These are phyloP conservation scores for Suillus cothurnatus DNA, from an alignment of 768 basidiomycete genomes.

Conservation along the genomic window DNA sequence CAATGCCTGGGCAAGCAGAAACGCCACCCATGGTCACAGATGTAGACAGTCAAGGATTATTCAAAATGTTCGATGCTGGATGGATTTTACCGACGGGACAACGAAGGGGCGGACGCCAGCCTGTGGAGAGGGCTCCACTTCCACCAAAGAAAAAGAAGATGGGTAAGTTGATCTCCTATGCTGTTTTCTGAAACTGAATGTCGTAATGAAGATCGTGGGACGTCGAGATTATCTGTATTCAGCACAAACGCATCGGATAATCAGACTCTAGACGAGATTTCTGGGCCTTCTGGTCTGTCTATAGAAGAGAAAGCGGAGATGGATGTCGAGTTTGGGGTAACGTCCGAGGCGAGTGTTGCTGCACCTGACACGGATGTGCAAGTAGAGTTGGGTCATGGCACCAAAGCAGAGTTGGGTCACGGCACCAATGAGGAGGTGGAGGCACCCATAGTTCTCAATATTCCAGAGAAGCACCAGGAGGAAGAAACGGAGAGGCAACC, in stretches of 20 bases:
- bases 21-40: constrained; percentile 65
- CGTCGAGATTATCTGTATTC: constrained; percentile 47
- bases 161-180: background rate
- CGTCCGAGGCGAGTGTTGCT: background rate
- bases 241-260: constrained; percentile 52
- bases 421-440: background rate
- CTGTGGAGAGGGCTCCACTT: constrained; percentile 44
- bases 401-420: background rate
- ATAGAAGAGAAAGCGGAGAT: constrained; percentile 20
- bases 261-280: constrained; percentile 34
- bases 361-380: no score
- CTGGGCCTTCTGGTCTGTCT: constrained; percentile 26
- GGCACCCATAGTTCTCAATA: constrained; percentile 19
- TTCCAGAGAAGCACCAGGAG: constrained; percentile 4
- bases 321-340: constrained; percentile 6
- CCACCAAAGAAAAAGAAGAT: constrained; percentile 59
- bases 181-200: constrained; percentile 4
- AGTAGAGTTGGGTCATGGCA: background rate
- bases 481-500: background rate
- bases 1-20: constrained; percentile 34
- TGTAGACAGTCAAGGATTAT: constrained; percentile 72
- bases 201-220: constrained; percentile 32
- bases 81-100: constrained; percentile 85
- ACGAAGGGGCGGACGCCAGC: constrained; percentile 59
- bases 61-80: constrained; percentile 81